Evolutionary conservation across 2,329 filamentous ascomycete genomes (phyloP).

Genomic region (Myriosclerotinia scirpicola): DNA sequence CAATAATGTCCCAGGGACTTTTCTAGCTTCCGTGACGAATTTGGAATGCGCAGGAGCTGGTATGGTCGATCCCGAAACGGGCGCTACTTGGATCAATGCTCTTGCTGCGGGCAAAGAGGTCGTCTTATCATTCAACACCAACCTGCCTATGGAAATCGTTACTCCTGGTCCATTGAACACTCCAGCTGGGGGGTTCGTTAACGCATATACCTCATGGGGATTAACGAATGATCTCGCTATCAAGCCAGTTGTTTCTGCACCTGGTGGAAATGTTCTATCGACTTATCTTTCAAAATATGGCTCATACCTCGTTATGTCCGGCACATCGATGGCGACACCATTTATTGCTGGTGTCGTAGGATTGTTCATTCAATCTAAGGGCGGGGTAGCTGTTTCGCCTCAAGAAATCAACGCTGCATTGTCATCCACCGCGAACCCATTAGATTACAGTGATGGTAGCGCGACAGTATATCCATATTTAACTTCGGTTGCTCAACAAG

Average conservation of each 20-base stretch:
- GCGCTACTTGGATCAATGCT: not conserved
- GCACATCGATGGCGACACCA: not conserved
- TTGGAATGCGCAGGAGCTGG: not conserved
- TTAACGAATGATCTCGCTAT: not conserved
- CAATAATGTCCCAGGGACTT: not conserved
- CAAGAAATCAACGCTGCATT: not conserved
- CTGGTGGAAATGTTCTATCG: not conserved
- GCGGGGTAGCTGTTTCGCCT: not conserved
- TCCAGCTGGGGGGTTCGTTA: not conserved
- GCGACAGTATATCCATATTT: constrained; percentile 9
- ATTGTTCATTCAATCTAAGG: not conserved
- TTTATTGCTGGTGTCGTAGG: not conserved
- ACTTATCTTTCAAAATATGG: not conserved
- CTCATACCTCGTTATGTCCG: not conserved
- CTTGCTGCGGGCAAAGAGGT: not conserved
- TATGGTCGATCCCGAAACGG: not conserved
- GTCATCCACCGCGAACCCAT: constrained; percentile 3
- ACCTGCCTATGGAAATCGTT: not conserved
- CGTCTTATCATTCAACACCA: not conserved
- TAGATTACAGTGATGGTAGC: constrained; percentile 8
- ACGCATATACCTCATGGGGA: not conserved
- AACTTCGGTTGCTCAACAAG: constrained; percentile 4
- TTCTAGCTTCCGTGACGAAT: not conserved
- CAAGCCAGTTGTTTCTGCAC: not conserved
- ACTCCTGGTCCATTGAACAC: not conserved